Evolutionary conservation across 768 basidiomycete genomes (phyloP).

Genomic region (Daedalea quercina): DNA sequence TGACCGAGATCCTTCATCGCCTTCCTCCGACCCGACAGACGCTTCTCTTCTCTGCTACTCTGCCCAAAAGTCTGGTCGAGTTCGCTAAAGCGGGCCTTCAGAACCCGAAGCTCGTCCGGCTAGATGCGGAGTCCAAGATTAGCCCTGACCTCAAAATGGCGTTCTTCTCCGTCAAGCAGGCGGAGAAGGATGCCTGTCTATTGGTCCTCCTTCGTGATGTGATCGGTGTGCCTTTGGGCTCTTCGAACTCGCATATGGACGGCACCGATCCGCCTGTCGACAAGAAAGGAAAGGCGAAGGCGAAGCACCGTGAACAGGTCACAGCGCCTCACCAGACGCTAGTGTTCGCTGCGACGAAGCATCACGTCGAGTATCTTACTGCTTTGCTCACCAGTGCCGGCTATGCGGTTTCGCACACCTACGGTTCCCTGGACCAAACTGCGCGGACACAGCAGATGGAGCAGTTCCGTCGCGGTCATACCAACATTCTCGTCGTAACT

Average conservation of each 20-base stretch:
- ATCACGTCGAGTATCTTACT: conserved; percentile 93
- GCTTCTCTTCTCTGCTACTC: conserved; percentile 91
- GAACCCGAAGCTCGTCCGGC: conserved; percentile 91
- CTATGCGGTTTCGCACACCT: conserved; percentile 89
- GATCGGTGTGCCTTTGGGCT: conserved; percentile 69
- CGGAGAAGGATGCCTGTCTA: conserved; percentile 91
- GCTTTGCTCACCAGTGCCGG: conserved; percentile 72
- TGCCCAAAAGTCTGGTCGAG: conserved; percentile 92
- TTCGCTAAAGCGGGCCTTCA: conserved; percentile 97
- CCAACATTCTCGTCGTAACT: conserved; percentile 88
- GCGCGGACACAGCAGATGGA: conserved; percentile 90
- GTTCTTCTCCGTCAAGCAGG: conserved; percentile 87
- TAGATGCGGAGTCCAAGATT: conserved; percentile 95
- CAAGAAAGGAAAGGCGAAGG: conserved; percentile 40
- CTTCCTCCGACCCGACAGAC: conserved; percentile 86
- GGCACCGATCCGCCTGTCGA: conserved; percentile 23
- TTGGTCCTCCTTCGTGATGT: conserved; percentile 81
- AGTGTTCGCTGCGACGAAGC: conserved; percentile 94
- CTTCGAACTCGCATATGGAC: conserved; percentile 23
- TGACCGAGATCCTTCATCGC: conserved; percentile 87
- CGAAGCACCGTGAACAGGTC: conserved; percentile 35
- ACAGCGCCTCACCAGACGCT: conserved; percentile 86
- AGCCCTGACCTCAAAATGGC: conserved; percentile 90
- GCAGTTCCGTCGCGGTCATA: conserved; percentile 73
- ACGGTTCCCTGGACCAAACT: conserved; percentile 89